phyloP scores from a whole-genome alignment of 1,284 basidiomycete species.

The Cutaneotrichosporon cavernicola region DNA sequence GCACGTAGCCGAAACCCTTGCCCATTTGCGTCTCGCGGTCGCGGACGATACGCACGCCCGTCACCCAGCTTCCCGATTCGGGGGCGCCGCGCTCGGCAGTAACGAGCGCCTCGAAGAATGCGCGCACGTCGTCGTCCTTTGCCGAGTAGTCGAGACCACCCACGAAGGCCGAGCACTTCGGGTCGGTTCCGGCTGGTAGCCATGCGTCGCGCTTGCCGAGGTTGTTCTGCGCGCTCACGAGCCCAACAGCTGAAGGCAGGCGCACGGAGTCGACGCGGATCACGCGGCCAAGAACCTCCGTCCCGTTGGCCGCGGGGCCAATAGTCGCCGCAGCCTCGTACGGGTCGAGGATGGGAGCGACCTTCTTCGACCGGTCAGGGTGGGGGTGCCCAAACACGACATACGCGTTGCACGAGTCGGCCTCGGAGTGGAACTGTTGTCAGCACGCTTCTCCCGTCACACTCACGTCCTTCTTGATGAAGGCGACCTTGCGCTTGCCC shows the following conservation, averaged over 20 bases:
- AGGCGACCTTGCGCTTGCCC: slow-evolving; percentile 92
- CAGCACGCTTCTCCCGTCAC: slow-evolving; percentile 11
- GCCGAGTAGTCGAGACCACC: slow-evolving; percentile 90
- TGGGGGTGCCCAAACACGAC: slow-evolving; percentile 75
- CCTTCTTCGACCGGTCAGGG: slow-evolving; percentile 57
- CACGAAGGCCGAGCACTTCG: slow-evolving; percentile 83
- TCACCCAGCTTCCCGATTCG: slow-evolving; percentile 63
- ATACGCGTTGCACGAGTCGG: slow-evolving; percentile 76
- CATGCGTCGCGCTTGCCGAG: slow-evolving; percentile 44
- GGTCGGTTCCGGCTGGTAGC: slow-evolving; percentile 58
- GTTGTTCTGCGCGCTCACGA: slow-evolving; percentile 41
- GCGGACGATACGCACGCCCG: slow-evolving; percentile 78
- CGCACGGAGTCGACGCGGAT: slow-evolving; percentile 71
- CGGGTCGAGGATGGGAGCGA: slow-evolving; percentile 68
- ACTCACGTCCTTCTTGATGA: slow-evolving; percentile 76
- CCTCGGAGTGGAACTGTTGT: slow-evolving; percentile 63
- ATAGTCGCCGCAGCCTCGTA: slow-evolving; percentile 68
- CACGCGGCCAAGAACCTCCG: slow-evolving; percentile 69
- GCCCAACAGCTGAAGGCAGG: slow-evolving; percentile 47
- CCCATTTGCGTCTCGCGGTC: slow-evolving; percentile 92
- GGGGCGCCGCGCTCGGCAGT: slow-evolving; percentile 67
- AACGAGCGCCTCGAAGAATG: slow-evolving; percentile 80
- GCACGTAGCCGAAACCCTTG: slow-evolving; percentile 96
- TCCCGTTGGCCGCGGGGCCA: slow-evolving; percentile 67
- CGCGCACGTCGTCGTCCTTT: slow-evolving; percentile 83